Base-by-base conservation (phyloP, 106 monocot species). In the Dendrobium nobile region DNA sequence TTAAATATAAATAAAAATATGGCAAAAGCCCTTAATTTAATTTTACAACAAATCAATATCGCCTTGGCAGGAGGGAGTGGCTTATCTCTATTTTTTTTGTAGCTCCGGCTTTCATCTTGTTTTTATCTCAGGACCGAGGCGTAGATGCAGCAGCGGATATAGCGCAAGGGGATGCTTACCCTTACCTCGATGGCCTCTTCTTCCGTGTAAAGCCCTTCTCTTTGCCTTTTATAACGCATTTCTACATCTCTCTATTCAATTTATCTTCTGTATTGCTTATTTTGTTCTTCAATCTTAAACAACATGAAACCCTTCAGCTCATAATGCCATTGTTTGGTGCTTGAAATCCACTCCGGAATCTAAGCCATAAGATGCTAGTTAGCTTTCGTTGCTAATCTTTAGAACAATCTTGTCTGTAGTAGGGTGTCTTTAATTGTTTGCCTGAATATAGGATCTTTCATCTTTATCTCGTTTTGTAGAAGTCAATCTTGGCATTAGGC, bases 121-220 rank as follows among this genome's bases (percentile, higher is more conserved):
- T 51, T 51, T 11, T 51, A 0, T 51, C 13, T 13, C 16, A 51
- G 13, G 13, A 51, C 51, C 15, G 13, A 16, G 15, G 51, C 16
- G 47, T 1, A 47, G 47, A 37, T 37, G 37, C 37, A 37, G 37
- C 3, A 37, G 54, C 5, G 18, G 15, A 3, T 58, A 58, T 19
- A 61, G 61, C 1, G n/a, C 61, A 70, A 70, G 70, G 37, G 42
- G 42, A 74, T 74, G 74, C 41, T 43, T 44, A 7, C 42, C 41
- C 43, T 74, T 5, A n/a, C 40, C 42, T 74, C 74, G 74, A 74
- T 43, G 43, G 74, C 43, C 7, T 44, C 74, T n/a, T 74, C 74
- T 20, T 74, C 74, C 74, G 9, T 20, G 74, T 74, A 74, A 42
- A 42, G 4, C 20, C 1, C 40, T n/a, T 44, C 20, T 20, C 41